These are phyloP conservation scores for Ogataea neopini DNA, from an alignment of 805 yeast species.

Conservation along the genomic window DNA sequence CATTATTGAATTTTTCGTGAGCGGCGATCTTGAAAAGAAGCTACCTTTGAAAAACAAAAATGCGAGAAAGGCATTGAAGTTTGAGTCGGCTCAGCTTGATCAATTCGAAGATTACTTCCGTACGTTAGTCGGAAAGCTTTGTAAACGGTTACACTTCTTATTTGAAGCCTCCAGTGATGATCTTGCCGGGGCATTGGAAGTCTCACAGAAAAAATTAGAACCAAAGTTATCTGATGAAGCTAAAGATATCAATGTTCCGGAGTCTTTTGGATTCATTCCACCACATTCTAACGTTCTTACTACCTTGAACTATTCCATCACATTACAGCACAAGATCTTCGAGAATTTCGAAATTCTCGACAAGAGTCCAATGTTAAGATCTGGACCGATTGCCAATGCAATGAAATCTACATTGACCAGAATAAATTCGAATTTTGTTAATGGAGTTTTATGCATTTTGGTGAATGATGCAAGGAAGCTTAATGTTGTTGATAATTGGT, in stretches of 20 bases:
- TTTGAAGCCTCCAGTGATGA: constrained; percentile 39
- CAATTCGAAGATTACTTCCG: constrained; percentile 37
- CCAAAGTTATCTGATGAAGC: constrained; percentile 2
- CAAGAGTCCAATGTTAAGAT: constrained; percentile 38
- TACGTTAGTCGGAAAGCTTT: constrained; percentile 30
- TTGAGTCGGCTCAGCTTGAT: constrained; percentile 45
- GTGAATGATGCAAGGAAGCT: constrained; percentile 28
- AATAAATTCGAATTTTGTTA: constrained; percentile 30
- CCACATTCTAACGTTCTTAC: constrained; percentile 64
- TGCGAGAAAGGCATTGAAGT: constrained; percentile 36
- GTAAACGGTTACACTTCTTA: constrained; percentile 29
- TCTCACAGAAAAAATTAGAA: constrained; percentile 2
- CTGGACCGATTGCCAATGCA: constrained; percentile 38
- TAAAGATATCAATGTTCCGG: constrained; percentile 14
- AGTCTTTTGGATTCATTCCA: constrained; percentile 58
- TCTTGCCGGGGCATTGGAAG: constrained; percentile 33
- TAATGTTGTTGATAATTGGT: constrained; percentile 42
- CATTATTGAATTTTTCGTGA: constrained; percentile 53
- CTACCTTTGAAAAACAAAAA: constrained; percentile 9
- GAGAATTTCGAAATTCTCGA: constrained; percentile 36
- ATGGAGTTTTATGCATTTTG: constrained; percentile 29
- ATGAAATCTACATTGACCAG: constrained; percentile 17
- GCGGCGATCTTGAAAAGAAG: constrained; percentile 41
- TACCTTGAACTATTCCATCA: constrained; percentile 52
- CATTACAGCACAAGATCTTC: constrained; percentile 44